These are phyloP conservation scores for Acanthamoeba healyi DNA, from an alignment of 208 protist species.

Conservation along the genomic window DNA sequence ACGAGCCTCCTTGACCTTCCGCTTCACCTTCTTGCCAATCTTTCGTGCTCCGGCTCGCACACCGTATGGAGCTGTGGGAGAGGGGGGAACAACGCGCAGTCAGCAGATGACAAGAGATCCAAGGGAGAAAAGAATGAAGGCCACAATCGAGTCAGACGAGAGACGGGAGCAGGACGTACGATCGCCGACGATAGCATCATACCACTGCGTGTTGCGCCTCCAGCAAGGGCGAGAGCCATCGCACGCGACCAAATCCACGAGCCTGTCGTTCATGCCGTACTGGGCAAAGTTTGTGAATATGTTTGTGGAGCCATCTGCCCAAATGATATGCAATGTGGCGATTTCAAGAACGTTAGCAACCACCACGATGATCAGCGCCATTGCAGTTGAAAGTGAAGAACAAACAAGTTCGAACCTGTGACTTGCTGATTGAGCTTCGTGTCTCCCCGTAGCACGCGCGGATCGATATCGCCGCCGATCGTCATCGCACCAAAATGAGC, in stretches of 20 bases:
- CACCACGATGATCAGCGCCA: not conserved
- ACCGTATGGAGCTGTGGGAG: conserved; percentile 83
- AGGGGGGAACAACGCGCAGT: not conserved
- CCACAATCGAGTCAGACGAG: too few relatives aligned
- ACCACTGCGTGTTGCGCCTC: conserved; percentile 83
- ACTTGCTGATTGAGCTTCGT: conserved; percentile 24
- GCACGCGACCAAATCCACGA: conserved; percentile 90
- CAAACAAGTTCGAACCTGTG: not conserved
- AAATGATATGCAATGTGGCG: not conserved
- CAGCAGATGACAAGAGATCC: too few relatives aligned
- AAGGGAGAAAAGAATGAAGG: too few relatives aligned
- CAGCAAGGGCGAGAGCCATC: conserved; percentile 90
- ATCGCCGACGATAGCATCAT: conserved; percentile 95
- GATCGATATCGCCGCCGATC: conserved; percentile 94
- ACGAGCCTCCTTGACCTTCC: conserved; percentile 64
- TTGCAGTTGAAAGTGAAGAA: conserved; percentile 61
- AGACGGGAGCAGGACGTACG: conserved; percentile 89
- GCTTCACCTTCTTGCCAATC: conserved; percentile 80
- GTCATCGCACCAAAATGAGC: conserved; percentile 93
- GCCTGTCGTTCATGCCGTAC: conserved; percentile 87
- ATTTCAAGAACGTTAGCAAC: too few relatives aligned
- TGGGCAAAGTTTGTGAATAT: conserved; percentile 93
- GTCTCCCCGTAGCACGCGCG: conserved; percentile 90
- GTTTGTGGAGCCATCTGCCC: conserved; percentile 83
- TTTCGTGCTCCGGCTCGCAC: conserved; percentile 84